phyloP scores from a whole-genome alignment of 1,139 yeast genomes.

The Schwanniomyces etchellsii region DNA sequence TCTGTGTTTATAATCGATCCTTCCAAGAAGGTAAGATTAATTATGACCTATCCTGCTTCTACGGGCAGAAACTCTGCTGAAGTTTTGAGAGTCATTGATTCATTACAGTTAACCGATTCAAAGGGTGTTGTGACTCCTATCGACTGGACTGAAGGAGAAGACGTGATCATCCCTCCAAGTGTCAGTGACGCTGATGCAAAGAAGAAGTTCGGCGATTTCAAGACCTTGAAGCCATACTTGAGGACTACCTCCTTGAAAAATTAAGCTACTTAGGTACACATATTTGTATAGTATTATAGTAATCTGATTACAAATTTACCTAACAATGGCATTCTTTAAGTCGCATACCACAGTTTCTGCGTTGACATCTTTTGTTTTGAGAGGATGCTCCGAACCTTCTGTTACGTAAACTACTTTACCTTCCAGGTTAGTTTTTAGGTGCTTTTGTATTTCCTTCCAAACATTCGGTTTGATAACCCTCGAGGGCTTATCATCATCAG shows the following conservation, averaged over 20 bases:
- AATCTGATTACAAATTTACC: constrained; percentile 1
- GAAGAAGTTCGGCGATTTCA: constrained; percentile 75
- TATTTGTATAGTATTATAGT: too few relatives aligned
- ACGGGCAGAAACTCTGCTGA: constrained; percentile 89
- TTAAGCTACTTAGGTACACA: constrained; percentile 1
- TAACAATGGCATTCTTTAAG: constrained; percentile 8
- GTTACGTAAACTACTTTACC: constrained; percentile 9
- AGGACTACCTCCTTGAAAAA: constrained; percentile 40
- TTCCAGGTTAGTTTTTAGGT: constrained; percentile 13
- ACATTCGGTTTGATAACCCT: constrained; percentile 26
- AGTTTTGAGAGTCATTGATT: constrained; percentile 80
- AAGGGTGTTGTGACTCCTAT: constrained; percentile 82
- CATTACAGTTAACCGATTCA: constrained; percentile 75
- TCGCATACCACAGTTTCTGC: constrained; percentile 4
- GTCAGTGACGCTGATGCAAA: constrained; percentile 77
- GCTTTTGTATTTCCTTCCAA: constrained; percentile 27
- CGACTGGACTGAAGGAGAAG: constrained; percentile 70
- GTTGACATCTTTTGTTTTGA: constrained; percentile 3
- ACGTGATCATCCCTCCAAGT: constrained; percentile 84
- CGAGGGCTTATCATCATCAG: constrained; percentile 10
- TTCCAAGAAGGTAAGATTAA: constrained; percentile 73
- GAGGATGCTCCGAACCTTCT: constrained; percentile 6
- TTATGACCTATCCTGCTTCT: constrained; percentile 83
- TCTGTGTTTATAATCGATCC: constrained; percentile 89
- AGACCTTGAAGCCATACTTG: constrained; percentile 78